Evolutionary conservation across 2,329 filamentous ascomycete species (phyloP), one percentile per base, ranked within the genome.

Genomic region (Penicillium oxalicum): DNA sequence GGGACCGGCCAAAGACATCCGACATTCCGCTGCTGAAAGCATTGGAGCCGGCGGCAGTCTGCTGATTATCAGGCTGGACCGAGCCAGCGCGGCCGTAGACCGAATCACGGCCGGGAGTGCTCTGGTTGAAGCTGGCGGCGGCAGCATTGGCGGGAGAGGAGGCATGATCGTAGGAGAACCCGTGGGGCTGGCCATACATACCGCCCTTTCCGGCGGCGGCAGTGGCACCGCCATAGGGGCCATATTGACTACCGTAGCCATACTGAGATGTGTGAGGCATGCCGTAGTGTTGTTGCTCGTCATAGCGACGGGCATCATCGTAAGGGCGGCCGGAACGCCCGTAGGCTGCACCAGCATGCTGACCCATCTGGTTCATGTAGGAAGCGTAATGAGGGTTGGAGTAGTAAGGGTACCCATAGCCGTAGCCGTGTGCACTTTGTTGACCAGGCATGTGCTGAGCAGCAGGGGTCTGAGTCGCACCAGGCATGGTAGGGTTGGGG

Each of bases 401-500:
- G 68, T 81, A 83, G 67, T 79, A 80, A 27, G 77, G 77, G 51
- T 81, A 79, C 52, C 74, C 84, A 63, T 83, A 84, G 13, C 79
- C 79, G 64, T 82, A 84, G 54, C 72, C 78, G 47, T 70, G 62
- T 48, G 71, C 75, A 53, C 69, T 71, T 56, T 81, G 77, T 56
- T 81, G 77, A 12, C 65, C 74, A 44, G 72, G 74, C 63, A 76
- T 73, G 51, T 78, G 76, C 59, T 78, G 76, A 51, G 75, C 75
- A 53, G 72, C 69, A 42, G 77, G 77, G 43, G 72, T 73, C 55
- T 80, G 78, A 50, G 79, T 77, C 50, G 79, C 77, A 45, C 70
- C 74, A 50, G 77, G 77, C 51, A 81, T 69, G 36, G 84, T 78
- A 27, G 91, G 90, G 73, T 94, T 93, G 33, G 91, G 91, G 2